Evolutionary conservation across 2,329 filamentous ascomycete genomes (phyloP).

Genomic region (Fusarium ambrosium): DNA sequence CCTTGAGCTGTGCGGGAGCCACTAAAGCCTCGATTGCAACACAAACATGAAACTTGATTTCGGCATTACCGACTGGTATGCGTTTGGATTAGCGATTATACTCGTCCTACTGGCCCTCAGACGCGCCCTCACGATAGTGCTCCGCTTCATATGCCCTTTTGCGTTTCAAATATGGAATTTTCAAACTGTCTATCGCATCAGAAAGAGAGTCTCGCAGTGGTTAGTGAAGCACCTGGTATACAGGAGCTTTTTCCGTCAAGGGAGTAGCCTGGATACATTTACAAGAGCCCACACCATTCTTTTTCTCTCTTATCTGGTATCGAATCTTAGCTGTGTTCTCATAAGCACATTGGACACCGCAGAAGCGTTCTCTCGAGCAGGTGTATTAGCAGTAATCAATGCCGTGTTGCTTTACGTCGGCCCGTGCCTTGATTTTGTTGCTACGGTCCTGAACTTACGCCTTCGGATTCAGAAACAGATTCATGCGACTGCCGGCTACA

Average conservation of each 20-base stretch:
- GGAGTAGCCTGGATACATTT: neutral
- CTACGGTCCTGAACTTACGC: slow-evolving; percentile 1
- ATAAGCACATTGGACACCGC: neutral
- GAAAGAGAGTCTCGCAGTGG: neutral
- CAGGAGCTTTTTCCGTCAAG: neutral
- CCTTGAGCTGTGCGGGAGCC: too few relatives aligned
- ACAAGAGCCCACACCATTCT: neutral
- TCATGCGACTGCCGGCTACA: slow-evolving; percentile 13
- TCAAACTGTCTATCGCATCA: too few relatives aligned
- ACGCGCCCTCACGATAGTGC: too few relatives aligned
- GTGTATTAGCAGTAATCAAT: slow-evolving; percentile 12
- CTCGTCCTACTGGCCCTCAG: too few relatives aligned
- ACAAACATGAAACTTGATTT: too few relatives aligned
- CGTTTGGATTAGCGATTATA: too few relatives aligned
- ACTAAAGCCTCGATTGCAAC: too few relatives aligned
- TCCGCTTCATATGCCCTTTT: too few relatives aligned
- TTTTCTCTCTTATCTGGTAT: neutral
- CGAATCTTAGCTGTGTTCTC: slow-evolving; percentile 13
- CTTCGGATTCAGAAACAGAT: slow-evolving; percentile 10
- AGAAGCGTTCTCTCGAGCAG: slow-evolving; percentile 13
- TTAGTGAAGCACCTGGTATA: neutral
- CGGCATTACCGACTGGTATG: too few relatives aligned
- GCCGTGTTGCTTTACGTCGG: slow-evolving; percentile 13
- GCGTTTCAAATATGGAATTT: too few relatives aligned
- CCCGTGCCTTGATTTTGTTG: slow-evolving; percentile 12